Base-by-base conservation (phyloP, 768 basidiomycete genomes). In the Mrakia blollopis region DNA sequence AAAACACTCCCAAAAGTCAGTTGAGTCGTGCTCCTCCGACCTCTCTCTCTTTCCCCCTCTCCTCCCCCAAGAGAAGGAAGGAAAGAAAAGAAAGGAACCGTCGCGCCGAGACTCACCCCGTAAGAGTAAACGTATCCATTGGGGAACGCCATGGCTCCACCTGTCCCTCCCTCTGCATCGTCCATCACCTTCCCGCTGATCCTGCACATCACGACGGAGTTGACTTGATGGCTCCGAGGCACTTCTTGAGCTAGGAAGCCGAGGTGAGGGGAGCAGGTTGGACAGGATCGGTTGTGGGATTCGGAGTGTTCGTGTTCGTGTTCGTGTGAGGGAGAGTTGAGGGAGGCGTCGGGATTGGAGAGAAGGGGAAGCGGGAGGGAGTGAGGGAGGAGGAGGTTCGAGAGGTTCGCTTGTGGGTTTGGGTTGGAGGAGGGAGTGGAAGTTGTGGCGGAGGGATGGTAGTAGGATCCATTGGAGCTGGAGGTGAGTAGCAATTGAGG, bases 121-220 rank as follows among this genome's bases (percentile, higher is more conserved):
- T 88, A 86, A n/a, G 93, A 95, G 83, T 98, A 98, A 54, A 98
- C 95, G 80, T 91, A 87, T 25, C 96, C 95, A 79, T 92, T 89
- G 3, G 94, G 91, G 80, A 97, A 92, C 18, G 89, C 91, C 90
- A 97, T 88, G 0, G 95, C 93, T 9, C 70, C 41, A 3, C 74
- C 74, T 37, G 30, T 35, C 16, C 61, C 61, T 68, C 61, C 47
- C 87, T 91, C 90, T 80, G 95, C 95, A 79, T 90, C 94, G 80
- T 97, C 92, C 91, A 98, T 96, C 75, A 98, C 94, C 82, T 90
- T 90, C 35, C 96, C 94, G 79, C 88, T 93, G 81, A 98, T 87
- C 72, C 89, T 85, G 82, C 97, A 98, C 23, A 98, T 95, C 74
- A 99, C 92, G 0, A 93, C 96, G 30, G 94, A 96, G 81, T 96